Evolutionary conservation across 768 basidiomycete species (phyloP).

Genomic region (Amanita muscaria): DNA sequence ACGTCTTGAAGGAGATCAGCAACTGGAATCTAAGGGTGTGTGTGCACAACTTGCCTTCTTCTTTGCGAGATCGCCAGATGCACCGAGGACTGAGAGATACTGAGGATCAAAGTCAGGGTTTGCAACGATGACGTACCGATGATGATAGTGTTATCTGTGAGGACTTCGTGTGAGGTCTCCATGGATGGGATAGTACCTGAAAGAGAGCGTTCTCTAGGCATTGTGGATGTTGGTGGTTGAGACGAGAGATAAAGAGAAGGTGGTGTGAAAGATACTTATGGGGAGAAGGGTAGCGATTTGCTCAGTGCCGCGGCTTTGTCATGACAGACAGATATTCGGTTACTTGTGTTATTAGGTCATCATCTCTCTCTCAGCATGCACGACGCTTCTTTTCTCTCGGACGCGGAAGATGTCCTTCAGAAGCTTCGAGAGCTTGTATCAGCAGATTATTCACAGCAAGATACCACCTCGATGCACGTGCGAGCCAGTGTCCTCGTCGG

Average conservation of each 20-base stretch:
- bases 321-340: too few relatives aligned
- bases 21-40: not conserved
- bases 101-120: constrained; percentile 5
- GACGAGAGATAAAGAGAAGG: constrained; percentile 6
- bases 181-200: constrained; percentile 88
- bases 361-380: constrained; percentile 17
- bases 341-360: not conserved
- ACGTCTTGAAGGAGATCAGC: constrained; percentile 51
- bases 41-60: constrained; percentile 62
- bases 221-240: constrained; percentile 19
- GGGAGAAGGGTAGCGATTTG: too few relatives aligned
- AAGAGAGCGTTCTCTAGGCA: constrained; percentile 44
- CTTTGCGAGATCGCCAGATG: constrained; percentile 96
- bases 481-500: constrained; percentile 71
- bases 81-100: constrained; percentile 68
- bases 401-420: constrained; percentile 47
- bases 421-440: constrained; percentile 58
- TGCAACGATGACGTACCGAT: constrained; percentile 54
- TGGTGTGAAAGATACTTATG: too few relatives aligned
- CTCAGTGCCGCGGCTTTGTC: not conserved
- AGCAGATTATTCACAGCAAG: constrained; percentile 30
- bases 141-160: constrained; percentile 86
- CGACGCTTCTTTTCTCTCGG: constrained; percentile 16
- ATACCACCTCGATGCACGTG: constrained; percentile 45
- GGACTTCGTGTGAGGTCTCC: constrained; percentile 60